Conservation (phyloP, 2,329 filamentous ascomycete genomes). For the Verticillium albo-atrum region DNA sequence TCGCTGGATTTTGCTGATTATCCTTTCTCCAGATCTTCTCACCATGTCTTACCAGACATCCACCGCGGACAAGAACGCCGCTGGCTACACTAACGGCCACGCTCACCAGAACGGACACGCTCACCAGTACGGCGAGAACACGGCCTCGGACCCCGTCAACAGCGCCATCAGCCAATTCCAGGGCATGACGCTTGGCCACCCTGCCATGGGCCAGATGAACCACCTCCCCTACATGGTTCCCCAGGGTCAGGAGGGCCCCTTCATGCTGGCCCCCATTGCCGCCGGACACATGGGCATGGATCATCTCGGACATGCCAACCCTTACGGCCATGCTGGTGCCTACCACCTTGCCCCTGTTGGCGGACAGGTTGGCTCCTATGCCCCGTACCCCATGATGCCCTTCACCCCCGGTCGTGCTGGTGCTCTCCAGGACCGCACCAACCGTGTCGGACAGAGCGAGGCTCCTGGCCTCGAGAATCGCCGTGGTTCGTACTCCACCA, state of each 20-base stretch:
- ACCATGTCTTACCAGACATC: slow-evolving; percentile 29
- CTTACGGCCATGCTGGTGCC: slow-evolving; percentile 30
- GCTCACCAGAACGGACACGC: slow-evolving; percentile 1
- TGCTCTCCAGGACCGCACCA: slow-evolving; percentile 39
- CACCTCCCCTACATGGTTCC: slow-evolving; percentile 30
- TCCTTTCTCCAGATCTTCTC: neutral
- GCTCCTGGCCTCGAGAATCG: slow-evolving; percentile 62
- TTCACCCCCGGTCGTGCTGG: slow-evolving; percentile 48
- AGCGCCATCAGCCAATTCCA: slow-evolving; percentile 10
- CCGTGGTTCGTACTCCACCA: slow-evolving; percentile 64
- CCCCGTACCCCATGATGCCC: slow-evolving; percentile 38
- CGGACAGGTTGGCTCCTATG: slow-evolving; percentile 21
- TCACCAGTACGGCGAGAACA: slow-evolving; percentile 11
- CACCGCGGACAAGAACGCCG: slow-evolving; percentile 30
- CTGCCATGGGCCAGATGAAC: slow-evolving; percentile 19
- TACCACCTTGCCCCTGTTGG: slow-evolving; percentile 28
- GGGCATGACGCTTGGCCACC: slow-evolving; percentile 29
- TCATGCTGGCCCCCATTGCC: slow-evolving; percentile 30
- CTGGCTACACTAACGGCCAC: slow-evolving; percentile 14
- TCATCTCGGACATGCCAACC: slow-evolving; percentile 15
- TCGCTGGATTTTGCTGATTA: neutral
- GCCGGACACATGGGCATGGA: slow-evolving; percentile 29
- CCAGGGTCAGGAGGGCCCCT: slow-evolving; percentile 27
- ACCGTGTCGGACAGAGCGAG: slow-evolving; percentile 33
- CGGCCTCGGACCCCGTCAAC: slow-evolving; percentile 1